Evolutionary conservation across 768 basidiomycete species (phyloP).

Genomic region (Dioszegia aurantiaca): DNA sequence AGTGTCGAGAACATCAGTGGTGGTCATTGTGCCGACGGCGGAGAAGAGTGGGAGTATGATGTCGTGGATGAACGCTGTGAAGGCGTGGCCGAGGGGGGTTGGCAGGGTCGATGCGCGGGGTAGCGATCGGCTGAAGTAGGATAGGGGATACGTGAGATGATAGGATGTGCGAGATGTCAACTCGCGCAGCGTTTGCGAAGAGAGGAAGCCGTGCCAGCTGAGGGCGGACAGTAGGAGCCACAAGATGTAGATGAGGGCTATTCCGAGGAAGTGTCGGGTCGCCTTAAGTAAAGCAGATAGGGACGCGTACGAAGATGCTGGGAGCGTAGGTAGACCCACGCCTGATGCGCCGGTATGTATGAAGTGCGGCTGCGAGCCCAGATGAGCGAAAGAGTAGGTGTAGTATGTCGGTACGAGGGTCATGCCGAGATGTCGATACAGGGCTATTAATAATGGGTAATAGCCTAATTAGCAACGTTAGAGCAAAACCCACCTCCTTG

Average conservation of each 20-base stretch:
- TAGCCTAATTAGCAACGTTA: constrained; percentile 58
- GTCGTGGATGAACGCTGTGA: constrained; percentile 59
- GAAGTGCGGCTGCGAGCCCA: constrained; percentile 56
- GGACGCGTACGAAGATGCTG: constrained; percentile 20
- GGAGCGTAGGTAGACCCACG: constrained; percentile 59
- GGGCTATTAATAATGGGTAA: constrained; percentile 66
- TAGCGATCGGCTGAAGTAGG: constrained; percentile 39
- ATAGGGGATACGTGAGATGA: constrained; percentile 24
- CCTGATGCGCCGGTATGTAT: constrained; percentile 65
- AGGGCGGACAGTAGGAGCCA: constrained; percentile 35
- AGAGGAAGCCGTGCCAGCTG: constrained; percentile 45
- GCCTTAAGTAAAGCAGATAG: constrained; percentile 14
- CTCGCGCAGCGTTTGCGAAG: constrained; percentile 51
- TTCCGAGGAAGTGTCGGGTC: constrained; percentile 49
- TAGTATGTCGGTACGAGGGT: constrained; percentile 62
- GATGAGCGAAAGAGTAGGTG: constrained; percentile 67
- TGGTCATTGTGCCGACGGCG: constrained; percentile 67
- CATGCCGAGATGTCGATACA: constrained; percentile 66
- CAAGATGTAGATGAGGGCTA: constrained; percentile 56
- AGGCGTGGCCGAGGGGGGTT: constrained; percentile 58
- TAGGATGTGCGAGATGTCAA: constrained; percentile 32
- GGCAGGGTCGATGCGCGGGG: constrained; percentile 10
- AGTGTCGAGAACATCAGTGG: constrained; percentile 59
- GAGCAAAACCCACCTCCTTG: constrained; percentile 62
- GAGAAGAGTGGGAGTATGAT: constrained; percentile 68